A percentile compares a stretch with the other conserved stretches of the same genome.
These are phyloP conservation scores for Jasminum sambac DNA, from an alignment of 257 asterid species.

Conservation along the genomic window DNA sequence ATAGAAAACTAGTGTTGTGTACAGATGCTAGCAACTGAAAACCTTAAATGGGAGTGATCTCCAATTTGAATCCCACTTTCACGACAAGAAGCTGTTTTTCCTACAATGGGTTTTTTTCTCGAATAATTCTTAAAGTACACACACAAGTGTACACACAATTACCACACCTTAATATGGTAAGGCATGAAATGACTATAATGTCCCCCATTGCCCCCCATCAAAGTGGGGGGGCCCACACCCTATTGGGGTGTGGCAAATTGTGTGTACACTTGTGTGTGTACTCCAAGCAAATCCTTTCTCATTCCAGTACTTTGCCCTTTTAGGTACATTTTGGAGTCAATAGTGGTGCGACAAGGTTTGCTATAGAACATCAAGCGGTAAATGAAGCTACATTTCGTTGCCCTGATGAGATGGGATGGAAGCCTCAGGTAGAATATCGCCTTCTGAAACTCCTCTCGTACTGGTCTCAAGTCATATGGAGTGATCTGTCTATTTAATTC, in stretches of 20 bases:
- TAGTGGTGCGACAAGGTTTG: slow-evolving; percentile 94
- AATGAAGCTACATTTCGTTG: slow-evolving; percentile 98
- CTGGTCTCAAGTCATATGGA: background rate
- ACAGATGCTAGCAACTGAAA: background rate
- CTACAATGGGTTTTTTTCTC: slow-evolving; percentile 1
- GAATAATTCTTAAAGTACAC: too few relatives aligned
- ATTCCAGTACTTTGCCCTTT: slow-evolving; percentile 18
- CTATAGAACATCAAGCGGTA: slow-evolving; percentile 84
- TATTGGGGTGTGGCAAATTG: too few relatives aligned
- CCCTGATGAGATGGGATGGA: slow-evolving; percentile 99
- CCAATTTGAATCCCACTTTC: background rate
- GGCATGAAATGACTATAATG: too few relatives aligned
- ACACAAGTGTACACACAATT: too few relatives aligned
- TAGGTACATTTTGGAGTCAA: slow-evolving; percentile 98
- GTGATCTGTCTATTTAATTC: background rate
- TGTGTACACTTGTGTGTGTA: too few relatives aligned
- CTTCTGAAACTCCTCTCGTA: slow-evolving; percentile 1
- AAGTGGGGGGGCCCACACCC: too few relatives aligned
- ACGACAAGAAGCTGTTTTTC: background rate
- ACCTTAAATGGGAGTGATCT: background rate
- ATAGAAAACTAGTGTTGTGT: background rate
- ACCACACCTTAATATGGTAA: too few relatives aligned
- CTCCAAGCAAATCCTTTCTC: too few relatives aligned
- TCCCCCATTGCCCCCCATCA: too few relatives aligned
- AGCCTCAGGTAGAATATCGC: slow-evolving; percentile 69